phyloP scores from a whole-genome alignment of 139 green algal species.

The Tetradesmus obliquus region DNA sequence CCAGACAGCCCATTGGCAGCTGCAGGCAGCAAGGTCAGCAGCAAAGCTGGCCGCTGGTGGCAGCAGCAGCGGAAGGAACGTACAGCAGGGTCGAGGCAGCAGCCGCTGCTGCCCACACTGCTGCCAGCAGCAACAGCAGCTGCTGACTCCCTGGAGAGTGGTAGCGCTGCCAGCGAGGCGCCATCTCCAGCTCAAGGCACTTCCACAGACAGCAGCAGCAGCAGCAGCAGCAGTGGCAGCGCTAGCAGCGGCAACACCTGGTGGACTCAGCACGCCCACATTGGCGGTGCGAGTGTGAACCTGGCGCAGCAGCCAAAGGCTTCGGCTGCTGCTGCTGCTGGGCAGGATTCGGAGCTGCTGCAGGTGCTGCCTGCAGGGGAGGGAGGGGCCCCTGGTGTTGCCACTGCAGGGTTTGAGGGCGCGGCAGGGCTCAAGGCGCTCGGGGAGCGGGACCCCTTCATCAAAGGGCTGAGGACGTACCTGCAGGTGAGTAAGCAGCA shows the following conservation, averaged over 20 bases:
- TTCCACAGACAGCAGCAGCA: not conserved
- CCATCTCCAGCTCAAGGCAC: not conserved
- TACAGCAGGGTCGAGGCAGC: not conserved
- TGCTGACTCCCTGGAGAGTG: not conserved
- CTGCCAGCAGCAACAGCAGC: not conserved
- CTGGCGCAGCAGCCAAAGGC: conserved; percentile 38
- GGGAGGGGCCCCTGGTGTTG: not conserved
- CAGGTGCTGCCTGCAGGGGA: not conserved
- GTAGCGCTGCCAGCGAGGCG: not conserved
- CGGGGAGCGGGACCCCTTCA: not conserved
- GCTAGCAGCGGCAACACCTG: not conserved
- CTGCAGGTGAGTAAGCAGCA: not conserved
- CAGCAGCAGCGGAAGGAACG: not conserved
- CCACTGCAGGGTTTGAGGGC: not conserved
- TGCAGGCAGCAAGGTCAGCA: not conserved
- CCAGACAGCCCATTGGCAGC: not conserved
- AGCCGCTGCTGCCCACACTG: not conserved
- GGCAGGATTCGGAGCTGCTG: not conserved
- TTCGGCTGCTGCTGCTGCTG: not conserved
- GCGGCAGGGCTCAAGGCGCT: not conserved
- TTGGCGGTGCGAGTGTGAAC: not conserved
- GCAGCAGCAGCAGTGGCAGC: not conserved
- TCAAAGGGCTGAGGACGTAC: conserved; percentile 7
- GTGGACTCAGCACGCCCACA: conserved; percentile 21
- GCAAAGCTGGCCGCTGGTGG: not conserved